phyloP scores from a whole-genome alignment of 2,329 filamentous ascomycete genomes.

The Stagonosporopsis rhizophila region DNA sequence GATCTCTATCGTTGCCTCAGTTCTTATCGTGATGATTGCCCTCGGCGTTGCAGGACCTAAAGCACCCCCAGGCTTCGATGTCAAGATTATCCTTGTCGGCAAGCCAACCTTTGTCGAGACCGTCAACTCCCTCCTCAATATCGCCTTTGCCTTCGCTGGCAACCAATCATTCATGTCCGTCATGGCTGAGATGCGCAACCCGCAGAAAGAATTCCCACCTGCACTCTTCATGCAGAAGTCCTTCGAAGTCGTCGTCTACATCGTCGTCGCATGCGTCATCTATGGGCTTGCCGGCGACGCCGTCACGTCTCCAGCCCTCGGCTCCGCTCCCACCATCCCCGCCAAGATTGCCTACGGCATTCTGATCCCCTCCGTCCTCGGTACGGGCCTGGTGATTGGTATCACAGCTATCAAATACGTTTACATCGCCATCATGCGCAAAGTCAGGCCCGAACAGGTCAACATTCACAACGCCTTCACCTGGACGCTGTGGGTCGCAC shows the following conservation, averaged over 20 bases:
- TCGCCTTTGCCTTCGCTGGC: constrained; percentile 72
- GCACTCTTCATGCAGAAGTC: constrained; percentile 65
- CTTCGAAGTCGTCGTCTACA: constrained; percentile 65
- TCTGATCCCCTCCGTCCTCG: constrained; percentile 72
- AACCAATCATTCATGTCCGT: constrained; percentile 72
- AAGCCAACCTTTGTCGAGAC: constrained; percentile 38
- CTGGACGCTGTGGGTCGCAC: constrained; percentile 69
- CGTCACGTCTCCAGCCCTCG: constrained; percentile 70
- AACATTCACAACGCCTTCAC: constrained; percentile 57
- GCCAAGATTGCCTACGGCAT: constrained; percentile 72
- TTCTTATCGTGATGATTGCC: constrained; percentile 72
- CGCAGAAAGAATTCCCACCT: constrained; percentile 64
- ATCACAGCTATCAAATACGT: constrained; percentile 71
- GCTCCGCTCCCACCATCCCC: constrained; percentile 63
- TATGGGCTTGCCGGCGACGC: constrained; percentile 69
- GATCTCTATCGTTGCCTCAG: constrained; percentile 67
- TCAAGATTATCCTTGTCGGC: constrained; percentile 31
- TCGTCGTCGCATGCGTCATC: constrained; percentile 71
- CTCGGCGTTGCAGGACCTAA: constrained; percentile 61
- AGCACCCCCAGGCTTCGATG: constrained; percentile 37
- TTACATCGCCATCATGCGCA: constrained; percentile 67
- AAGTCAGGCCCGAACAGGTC: constrained; percentile 30
- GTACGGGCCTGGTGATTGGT: constrained; percentile 74
- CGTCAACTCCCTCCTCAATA: constrained; percentile 57
- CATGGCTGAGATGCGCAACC: constrained; percentile 69